phyloP scores from a whole-genome alignment of 177 flowering plant species.

The Vitis hybrid region DNA sequence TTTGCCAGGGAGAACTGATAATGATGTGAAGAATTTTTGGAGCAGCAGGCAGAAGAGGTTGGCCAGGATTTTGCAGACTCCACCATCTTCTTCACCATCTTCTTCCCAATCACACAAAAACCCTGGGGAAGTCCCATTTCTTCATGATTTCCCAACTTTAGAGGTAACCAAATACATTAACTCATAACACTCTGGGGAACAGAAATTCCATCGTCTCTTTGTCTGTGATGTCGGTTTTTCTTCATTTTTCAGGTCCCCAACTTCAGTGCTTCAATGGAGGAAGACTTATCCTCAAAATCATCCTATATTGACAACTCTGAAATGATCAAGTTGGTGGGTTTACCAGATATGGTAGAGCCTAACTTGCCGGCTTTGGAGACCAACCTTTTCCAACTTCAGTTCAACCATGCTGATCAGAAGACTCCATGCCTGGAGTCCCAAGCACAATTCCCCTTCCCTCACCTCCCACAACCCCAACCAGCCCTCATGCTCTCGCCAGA shows the following conservation, averaged over 20 bases:
- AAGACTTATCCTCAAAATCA: slow-evolving; percentile 31
- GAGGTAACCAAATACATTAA: slow-evolving; percentile 34
- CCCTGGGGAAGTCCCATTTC: slow-evolving; percentile 23
- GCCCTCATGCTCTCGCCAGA: slow-evolving; percentile 38
- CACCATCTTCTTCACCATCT: slow-evolving; percentile 20
- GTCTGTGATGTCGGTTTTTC: neutral
- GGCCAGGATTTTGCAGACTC: slow-evolving; percentile 59
- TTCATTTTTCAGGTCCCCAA: slow-evolving; percentile 21
- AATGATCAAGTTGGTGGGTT: slow-evolving; percentile 32
- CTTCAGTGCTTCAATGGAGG: slow-evolving; percentile 31
- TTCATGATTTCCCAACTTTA: slow-evolving; percentile 23
- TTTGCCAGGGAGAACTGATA: slow-evolving; percentile 83
- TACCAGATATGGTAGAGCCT: slow-evolving; percentile 37
- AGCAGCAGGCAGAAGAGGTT: slow-evolving; percentile 90
- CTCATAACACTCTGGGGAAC: neutral
- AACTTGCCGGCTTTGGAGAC: slow-evolving; percentile 19
- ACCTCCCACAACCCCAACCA: slow-evolving; percentile 31
- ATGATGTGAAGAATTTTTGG: slow-evolving; percentile 98
- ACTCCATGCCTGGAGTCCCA: slow-evolving; percentile 20
- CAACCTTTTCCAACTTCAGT: slow-evolving; percentile 22
- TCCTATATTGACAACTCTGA: slow-evolving; percentile 30
- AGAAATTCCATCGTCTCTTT: neutral
- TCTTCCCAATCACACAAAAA: slow-evolving; percentile 34
- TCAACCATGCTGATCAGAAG: slow-evolving; percentile 7
- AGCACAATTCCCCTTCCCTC: slow-evolving; percentile 26